Base-by-base conservation (phyloP, 257 asterid genomes). In the Solanum medicagineum region DNA sequence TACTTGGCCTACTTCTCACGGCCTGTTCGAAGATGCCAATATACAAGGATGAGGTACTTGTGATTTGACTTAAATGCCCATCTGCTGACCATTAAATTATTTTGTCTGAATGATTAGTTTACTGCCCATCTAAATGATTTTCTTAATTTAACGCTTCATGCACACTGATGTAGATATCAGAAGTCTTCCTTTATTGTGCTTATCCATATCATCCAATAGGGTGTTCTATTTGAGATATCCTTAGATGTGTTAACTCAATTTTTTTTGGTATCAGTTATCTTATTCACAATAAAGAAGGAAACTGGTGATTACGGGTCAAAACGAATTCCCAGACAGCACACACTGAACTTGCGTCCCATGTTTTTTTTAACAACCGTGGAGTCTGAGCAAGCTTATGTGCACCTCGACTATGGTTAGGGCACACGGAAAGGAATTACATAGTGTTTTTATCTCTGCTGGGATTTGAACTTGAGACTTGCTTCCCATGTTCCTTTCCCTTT, bases 11-110 rank as follows among this genome's bases (percentile, higher is more conserved):
- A 86, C 95, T 95, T 90, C 98, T 92, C 91, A 89, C 92, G 81
- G 86, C 95, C 59, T 96, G 98, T 93, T 89, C 93, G 17, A 91
- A 87, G 91, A 83, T 96, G 84, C 95, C 88, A 68, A 87, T 95
- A 54, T 91, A 91, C 91, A 91, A 91, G 89, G 87, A 92, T 84
- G 93, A 93, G 98, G 99, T 96, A 83, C 60, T 62, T 45, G 32
- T 60, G 57, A 68, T 32, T 51, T 63, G 77, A 83, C 20, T 4
- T 83, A 26, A 75, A 75, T 49, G 62, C 13, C 57, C 70, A 62
- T n/a, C 47, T 79, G 62, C 22, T 60, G 62, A 60, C n/a, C 45
- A 42, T 81, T 60, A 80, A 69, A 51, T 53, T 59, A 68, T 83
- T 56, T 22, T 75, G n/a, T 20, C 29, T 54, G 29, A 79, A 79